Base-by-base conservation (phyloP, 139 green algal genomes). In the Bryopsis sp. region DNA sequence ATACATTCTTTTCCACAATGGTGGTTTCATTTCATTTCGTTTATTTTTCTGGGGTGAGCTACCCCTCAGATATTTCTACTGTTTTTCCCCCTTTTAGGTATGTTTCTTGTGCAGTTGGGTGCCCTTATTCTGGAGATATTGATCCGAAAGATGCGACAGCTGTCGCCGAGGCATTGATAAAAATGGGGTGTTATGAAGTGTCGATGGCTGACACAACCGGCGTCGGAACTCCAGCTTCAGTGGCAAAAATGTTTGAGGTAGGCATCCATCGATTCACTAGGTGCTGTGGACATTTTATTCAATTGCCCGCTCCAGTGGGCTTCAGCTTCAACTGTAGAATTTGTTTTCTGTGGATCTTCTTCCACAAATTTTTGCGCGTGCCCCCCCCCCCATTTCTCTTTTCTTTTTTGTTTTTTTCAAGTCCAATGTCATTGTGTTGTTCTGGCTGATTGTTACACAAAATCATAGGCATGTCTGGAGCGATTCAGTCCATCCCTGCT, bases 111-210 rank as follows among this genome's bases (percentile, higher is more conserved):
- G 87, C 84, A 15, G 79, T 89, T 2, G 86, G 85, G 48, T 97
- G 92, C 75, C 92, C 92, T 22, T 89, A 89, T 63, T 78, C 76
- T 80, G 88, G 86, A 68, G 22, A 1, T 3, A 54, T 84, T 3
- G 69, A 75, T 5, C 58, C 68, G 4, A n/a, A 57, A 31, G 74
- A 72, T 26, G 92, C 88, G 2, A 90, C 90, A 1, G 47, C 70
- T 8, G 86, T 97, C 35, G 88, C 85, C 3, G 60, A 48, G 6
- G 72, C 64, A 4, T 67, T 97, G 46, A 39, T 83, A 66, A 72
- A 89, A 43, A 92, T 97, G 89, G 92, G 92, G 2, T 97, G 92
- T 83, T 96, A 96, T 71, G 87, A 97, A 64, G 80, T 97, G 24
- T 91, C 85, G 19, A 86, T 97, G 70, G 88, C 85, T 0, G 92